Evolutionary conservation across 2,329 filamentous ascomycete genomes (phyloP).

Genomic region (Exophiala phaeomuriformis): DNA sequence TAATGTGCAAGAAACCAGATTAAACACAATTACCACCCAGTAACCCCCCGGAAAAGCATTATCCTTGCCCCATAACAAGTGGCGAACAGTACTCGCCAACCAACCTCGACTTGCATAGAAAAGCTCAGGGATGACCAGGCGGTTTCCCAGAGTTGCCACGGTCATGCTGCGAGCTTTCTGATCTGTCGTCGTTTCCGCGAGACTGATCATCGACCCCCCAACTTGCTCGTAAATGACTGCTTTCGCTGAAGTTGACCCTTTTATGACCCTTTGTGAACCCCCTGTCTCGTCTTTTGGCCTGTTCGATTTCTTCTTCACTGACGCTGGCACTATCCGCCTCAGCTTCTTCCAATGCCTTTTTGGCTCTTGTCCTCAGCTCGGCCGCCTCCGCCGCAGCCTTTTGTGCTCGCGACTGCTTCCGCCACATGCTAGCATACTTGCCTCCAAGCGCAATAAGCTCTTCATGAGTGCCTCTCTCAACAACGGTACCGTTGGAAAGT

Average conservation of each 20-base stretch:
- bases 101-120: background rate
- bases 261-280: conserved; percentile 18
- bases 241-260: conserved; percentile 26
- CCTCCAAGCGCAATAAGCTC: conserved; percentile 64
- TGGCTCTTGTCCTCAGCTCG: conserved; percentile 38
- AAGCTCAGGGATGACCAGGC: conserved; percentile 21
- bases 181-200: conserved; percentile 12
- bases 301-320: conserved; percentile 39
- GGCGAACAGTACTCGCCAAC: too few species aligned
- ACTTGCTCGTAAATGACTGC: conserved; percentile 18
- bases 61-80: background rate
- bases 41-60: background rate
- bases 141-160: conserved; percentile 16
- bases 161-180: conserved; percentile 11
- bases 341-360: conserved; percentile 34
- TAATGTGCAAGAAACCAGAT: conserved; percentile 6
- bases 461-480: conserved; percentile 70
- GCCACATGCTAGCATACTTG: conserved; percentile 79
- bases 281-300: conserved; percentile 16
- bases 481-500: conserved; percentile 65
- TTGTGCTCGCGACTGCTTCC: conserved; percentile 75
- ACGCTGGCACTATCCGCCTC: conserved; percentile 44
- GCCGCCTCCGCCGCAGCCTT: conserved; percentile 57
- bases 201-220: conserved; percentile 18
- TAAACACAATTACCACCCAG: background rate